Conservation (phyloP, 2,329 filamentous ascomycete species). For the Cladosporium velox region DNA sequence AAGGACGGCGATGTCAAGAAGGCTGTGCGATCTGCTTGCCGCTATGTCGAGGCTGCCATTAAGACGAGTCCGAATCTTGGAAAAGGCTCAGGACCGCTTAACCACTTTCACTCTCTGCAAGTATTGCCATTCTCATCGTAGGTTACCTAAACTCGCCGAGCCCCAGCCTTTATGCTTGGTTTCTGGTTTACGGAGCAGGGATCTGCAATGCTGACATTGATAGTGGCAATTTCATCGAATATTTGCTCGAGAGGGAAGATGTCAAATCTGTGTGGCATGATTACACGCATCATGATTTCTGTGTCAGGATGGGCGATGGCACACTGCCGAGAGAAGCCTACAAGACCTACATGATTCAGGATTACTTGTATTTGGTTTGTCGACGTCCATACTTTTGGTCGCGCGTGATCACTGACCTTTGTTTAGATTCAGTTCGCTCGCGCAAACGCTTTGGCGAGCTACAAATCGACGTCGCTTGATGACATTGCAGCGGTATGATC, state of each 20-base stretch:
- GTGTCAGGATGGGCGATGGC: conserved; percentile 73
- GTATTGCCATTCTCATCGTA: conserved; percentile 68
- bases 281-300: conserved; percentile 82
- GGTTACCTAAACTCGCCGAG: conserved; percentile 28
- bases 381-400: background rate
- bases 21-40: conserved; percentile 68
- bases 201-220: background rate
- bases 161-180: background rate
- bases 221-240: conserved; percentile 76
- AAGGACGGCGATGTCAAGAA: conserved; percentile 57
- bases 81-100: conserved; percentile 69
- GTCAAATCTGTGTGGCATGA: conserved; percentile 72
- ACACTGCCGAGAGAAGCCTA: conserved; percentile 74
- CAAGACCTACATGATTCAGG: conserved; percentile 86
- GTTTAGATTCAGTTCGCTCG: conserved; percentile 75
- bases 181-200: background rate
- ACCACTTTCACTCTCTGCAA: conserved; percentile 75
- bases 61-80: conserved; percentile 64
- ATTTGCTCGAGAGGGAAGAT: conserved; percentile 73
- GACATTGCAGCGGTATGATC: conserved; percentile 68
- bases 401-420: conserved; percentile 38
- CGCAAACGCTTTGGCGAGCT: conserved; percentile 80
- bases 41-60: conserved; percentile 73
- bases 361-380: conserved; percentile 76
- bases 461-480: conserved; percentile 74